Percentiles rank a stretch among this genome's conserved stretches.
Evolutionary conservation across 345 rosid species (phyloP).

Genomic region (Pelargonium nanum): DNA sequence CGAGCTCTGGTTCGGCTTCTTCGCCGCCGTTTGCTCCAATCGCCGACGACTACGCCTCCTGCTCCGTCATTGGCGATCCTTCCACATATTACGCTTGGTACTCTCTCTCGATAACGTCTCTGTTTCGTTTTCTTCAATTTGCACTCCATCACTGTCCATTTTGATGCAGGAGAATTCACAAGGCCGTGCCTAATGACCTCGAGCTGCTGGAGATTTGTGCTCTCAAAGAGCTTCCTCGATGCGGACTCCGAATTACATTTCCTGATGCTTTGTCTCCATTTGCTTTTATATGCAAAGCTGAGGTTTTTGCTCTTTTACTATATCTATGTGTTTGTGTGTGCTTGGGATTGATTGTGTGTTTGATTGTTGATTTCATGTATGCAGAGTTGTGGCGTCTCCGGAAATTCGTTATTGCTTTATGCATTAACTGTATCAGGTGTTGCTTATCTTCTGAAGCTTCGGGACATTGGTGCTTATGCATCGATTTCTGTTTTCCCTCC

Average conservation of each 20-base stretch:
- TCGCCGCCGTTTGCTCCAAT: conserved; percentile 23
- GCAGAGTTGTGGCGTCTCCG: conserved; percentile 27
- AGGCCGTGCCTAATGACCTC: conserved; percentile 29
- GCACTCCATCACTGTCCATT: not conserved
- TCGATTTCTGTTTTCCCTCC: conserved; percentile 36
- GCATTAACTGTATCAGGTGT: conserved; percentile 54
- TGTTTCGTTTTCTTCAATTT: not conserved
- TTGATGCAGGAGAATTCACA: conserved; percentile 46
- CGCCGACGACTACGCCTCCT: conserved; percentile 46
- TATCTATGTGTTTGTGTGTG: not conserved
- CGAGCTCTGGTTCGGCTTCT: not conserved
- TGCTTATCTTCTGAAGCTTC: conserved; percentile 47
- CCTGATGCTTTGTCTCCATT: conserved; percentile 56
- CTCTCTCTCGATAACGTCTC: not conserved
- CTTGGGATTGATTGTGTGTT: not conserved
- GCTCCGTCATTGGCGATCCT: conserved; percentile 31
- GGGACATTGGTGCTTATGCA: conserved; percentile 26
- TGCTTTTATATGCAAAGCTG: conserved; percentile 38
- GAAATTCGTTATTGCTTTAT: conserved; percentile 38
- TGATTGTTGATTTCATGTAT: not conserved
- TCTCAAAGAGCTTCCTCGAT: conserved; percentile 28
- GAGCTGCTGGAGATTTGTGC: conserved; percentile 61
- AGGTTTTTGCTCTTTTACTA: conserved; percentile 21
- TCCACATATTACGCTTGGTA: conserved; percentile 44
- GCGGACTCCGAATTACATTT: conserved; percentile 58